Evolutionary conservation across 2,329 filamentous ascomycete species (phyloP).

Genomic region (Talaromyces amestolkiae): DNA sequence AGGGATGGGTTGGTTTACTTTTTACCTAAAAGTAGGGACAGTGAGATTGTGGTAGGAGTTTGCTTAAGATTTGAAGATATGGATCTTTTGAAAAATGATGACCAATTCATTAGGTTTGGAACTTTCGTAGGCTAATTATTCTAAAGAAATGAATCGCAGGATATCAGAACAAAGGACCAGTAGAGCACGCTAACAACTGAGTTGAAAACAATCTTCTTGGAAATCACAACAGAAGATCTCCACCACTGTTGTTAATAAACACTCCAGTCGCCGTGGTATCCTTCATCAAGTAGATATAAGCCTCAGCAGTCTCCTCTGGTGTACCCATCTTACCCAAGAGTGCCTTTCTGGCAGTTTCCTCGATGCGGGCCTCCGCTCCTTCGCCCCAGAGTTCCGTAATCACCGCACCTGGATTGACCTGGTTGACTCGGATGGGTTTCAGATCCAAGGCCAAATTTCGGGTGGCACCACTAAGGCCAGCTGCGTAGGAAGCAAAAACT

Average conservation of each 20-base stretch:
- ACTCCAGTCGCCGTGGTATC: conserved; percentile 34
- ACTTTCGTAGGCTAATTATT: conserved; percentile 33
- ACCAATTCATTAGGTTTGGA: conserved; percentile 43
- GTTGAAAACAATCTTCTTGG: background rate
- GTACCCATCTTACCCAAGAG: conserved; percentile 36
- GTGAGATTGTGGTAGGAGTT: conserved; percentile 46
- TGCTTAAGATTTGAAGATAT: conserved; percentile 52
- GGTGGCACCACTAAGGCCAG: conserved; percentile 47
- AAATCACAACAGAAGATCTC: conserved; percentile 1
- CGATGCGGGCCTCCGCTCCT: conserved; percentile 24
- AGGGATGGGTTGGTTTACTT: conserved; percentile 52
- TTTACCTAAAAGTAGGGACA: conserved; percentile 46
- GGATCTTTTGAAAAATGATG: conserved; percentile 44
- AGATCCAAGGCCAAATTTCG: conserved; percentile 62
- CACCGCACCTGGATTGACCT: conserved; percentile 57
- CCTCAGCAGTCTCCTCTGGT: conserved; percentile 47
- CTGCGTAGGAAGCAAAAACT: conserved; percentile 28
- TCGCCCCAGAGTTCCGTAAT: conserved; percentile 47
- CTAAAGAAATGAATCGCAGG: too few relatives aligned
- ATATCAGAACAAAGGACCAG: background rate
- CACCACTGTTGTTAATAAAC: conserved; percentile 43
- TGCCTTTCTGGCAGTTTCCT: conserved; percentile 21
- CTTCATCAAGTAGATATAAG: conserved; percentile 48
- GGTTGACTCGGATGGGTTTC: conserved; percentile 62
- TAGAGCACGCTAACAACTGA: background rate